These are phyloP conservation scores for Boletus rubroflammeus DNA, from an alignment of 768 basidiomycete genomes.

Conservation along the genomic window DNA sequence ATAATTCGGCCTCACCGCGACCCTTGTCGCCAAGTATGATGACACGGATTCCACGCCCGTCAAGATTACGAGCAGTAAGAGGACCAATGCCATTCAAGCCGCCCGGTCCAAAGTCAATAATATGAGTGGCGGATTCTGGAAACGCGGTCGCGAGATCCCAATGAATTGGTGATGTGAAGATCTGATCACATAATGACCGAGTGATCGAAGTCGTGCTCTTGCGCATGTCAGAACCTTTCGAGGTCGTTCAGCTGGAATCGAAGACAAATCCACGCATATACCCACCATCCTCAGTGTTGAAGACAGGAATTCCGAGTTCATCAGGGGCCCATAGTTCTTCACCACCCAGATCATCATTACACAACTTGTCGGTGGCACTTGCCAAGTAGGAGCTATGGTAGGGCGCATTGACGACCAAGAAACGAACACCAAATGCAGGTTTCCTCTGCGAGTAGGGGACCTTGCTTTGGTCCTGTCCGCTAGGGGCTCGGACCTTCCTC, in stretches of 20 bases:
- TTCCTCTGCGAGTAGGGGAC: slow-evolving; percentile 92
- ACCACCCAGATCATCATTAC: slow-evolving; percentile 68
- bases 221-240: slow-evolving; percentile 83
- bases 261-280: slow-evolving; percentile 22
- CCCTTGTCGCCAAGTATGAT: slow-evolving; percentile 89
- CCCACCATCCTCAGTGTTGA: slow-evolving; percentile 89
- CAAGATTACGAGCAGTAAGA: slow-evolving; percentile 84
- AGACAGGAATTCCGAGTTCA: slow-evolving; percentile 81
- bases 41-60: slow-evolving; percentile 90
- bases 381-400: slow-evolving; percentile 89
- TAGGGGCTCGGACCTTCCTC: slow-evolving; percentile 84
- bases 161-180: slow-evolving; percentile 88
- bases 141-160: slow-evolving; percentile 90
- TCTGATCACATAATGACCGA: slow-evolving; percentile 86
- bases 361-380: slow-evolving; percentile 70
- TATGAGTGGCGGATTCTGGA: slow-evolving; percentile 88
- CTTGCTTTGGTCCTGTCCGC: slow-evolving; percentile 91
- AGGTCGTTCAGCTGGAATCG: slow-evolving; percentile 14
- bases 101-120: slow-evolving; percentile 95
- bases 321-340: slow-evolving; percentile 73
- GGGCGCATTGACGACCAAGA: slow-evolving; percentile 93
- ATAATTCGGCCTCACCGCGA: slow-evolving; percentile 86
- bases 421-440: slow-evolving; percentile 87
- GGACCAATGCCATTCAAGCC: slow-evolving; percentile 91
- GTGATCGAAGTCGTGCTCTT: slow-evolving; percentile 67